Evolutionary conservation across 352 stramenopile species (phyloP).

Genomic region (Pythium angustatum): DNA sequence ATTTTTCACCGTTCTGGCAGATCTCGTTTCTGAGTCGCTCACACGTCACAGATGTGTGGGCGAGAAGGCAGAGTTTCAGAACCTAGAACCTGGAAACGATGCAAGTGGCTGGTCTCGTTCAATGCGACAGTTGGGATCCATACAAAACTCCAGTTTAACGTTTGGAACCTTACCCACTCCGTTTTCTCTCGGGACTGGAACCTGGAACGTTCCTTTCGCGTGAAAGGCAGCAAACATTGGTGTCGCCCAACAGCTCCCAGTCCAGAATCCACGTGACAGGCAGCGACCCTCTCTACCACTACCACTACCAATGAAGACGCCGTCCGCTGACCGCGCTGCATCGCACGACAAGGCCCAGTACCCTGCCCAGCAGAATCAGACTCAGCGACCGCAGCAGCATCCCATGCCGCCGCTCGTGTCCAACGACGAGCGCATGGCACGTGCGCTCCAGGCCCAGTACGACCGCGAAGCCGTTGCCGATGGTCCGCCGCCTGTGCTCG

Average conservation of each 20-base stretch:
- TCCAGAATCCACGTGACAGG: too few relatives aligned
- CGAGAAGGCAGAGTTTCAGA: background rate
- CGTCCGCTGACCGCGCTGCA: slow-evolving; percentile 20
- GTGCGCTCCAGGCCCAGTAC: slow-evolving; percentile 54
- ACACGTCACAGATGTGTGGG: slow-evolving; percentile 18
- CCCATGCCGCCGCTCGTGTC: slow-evolving; percentile 36
- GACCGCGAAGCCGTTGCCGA: slow-evolving; percentile 28
- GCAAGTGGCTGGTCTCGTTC: background rate
- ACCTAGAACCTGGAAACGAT: slow-evolving; percentile 3
- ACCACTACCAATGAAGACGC: too few relatives aligned
- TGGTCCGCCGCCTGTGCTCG: slow-evolving; percentile 34
- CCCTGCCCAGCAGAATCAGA: slow-evolving; percentile 23
- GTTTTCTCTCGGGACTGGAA: slow-evolving; percentile 11
- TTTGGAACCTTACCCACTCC: background rate
- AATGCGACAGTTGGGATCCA: slow-evolving; percentile 2
- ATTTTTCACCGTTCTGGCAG: background rate
- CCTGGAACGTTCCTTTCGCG: slow-evolving; percentile 19
- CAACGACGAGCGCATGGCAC: slow-evolving; percentile 53
- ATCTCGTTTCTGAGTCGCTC: slow-evolving; percentile 23
- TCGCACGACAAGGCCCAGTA: slow-evolving; percentile 24
- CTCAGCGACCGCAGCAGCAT: background rate
- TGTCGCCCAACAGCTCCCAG: too few relatives aligned
- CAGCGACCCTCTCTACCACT: too few relatives aligned
- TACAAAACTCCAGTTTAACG: slow-evolving; percentile 9
- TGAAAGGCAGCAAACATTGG: too few relatives aligned